Evolutionary conservation across 225 moss, liverwort and hornwort genomes (phyloP).

Genomic region (Sphagnum tenellum): DNA sequence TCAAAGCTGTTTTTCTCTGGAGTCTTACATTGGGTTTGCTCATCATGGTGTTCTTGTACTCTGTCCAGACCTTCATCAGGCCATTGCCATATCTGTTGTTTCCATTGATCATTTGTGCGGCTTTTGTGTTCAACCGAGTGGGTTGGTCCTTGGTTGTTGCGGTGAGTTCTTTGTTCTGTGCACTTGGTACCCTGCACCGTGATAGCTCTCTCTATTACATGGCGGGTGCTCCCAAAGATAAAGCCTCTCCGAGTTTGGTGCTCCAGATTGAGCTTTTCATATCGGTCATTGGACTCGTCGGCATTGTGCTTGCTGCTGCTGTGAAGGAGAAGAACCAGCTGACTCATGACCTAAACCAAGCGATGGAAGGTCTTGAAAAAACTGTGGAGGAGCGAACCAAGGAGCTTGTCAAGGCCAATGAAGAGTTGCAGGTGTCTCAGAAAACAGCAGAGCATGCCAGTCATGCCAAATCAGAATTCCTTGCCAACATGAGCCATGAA

Average conservation of each 20-base stretch:
- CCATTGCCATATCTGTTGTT: conserved; percentile 40
- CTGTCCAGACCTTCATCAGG: conserved; percentile 21
- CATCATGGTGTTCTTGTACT: conserved; percentile 23
- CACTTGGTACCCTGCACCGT: conserved; percentile 29
- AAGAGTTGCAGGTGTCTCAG: conserved; percentile 66
- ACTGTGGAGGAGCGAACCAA: conserved; percentile 54
- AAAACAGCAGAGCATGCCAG: conserved; percentile 74
- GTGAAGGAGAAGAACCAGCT: conserved; percentile 59
- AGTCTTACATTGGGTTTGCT: conserved; percentile 16
- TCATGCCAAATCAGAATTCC: conserved; percentile 86
- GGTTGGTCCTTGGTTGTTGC: conserved; percentile 37
- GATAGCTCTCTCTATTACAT: conserved; percentile 33
- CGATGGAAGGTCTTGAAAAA: conserved; percentile 64
- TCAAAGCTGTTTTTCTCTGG: conserved; percentile 10
- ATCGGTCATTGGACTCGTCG: conserved; percentile 60
- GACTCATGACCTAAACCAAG: conserved; percentile 42
- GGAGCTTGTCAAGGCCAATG: conserved; percentile 68
- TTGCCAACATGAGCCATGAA: conserved; percentile 96
- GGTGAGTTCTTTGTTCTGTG: conserved; percentile 15
- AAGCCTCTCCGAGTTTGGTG: conserved; percentile 38
- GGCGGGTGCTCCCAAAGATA: conserved; percentile 25
- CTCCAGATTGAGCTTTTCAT: conserved; percentile 62
- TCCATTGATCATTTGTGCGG: conserved; percentile 24
- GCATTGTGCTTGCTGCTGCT: conserved; percentile 66
- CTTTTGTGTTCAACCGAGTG: conserved; percentile 26